Evolutionary conservation across 2,329 filamentous ascomycete species (phyloP), one percentile per base, ranked within the genome.

Genomic region (Gliomastix tumulicola): DNA sequence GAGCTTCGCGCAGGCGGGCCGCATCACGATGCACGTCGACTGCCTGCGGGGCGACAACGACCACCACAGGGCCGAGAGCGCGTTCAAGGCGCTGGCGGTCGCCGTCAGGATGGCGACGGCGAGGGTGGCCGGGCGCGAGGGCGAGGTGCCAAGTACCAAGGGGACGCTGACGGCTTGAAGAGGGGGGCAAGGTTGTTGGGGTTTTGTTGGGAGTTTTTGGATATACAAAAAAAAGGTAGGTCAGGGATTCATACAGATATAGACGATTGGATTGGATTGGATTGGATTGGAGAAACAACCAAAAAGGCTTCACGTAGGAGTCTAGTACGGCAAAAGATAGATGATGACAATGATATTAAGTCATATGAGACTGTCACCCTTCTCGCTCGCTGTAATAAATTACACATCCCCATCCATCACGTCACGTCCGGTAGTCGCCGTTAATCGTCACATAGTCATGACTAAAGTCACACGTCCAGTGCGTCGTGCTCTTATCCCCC

Each of bases 61-160:
- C 64, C 92, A 97, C 63, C 92, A 97, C 67, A 74, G 89, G 40
- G 89, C 92, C 9, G 92, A 97, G 76, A 92, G 85, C 58, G 92
- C 90, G 13, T 96, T 98, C 65, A 98, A 98, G 75, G 92, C 92
- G 32, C 63, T 97, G 47, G 92, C 92, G 1, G 79, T 96, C 31
- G 92, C 92, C 7, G 73, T 94, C 38, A 74, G 83, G 49, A 75
- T 76, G 59, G 92, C 92, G 9, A 90, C 82, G 34, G 74, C 75
- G 35, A 74, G 79, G 49, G 79, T 90, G 21, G 76, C 78, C 30
- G 88, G 87, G 10, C 82, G 84, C 57, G 88, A 94, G 63, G 88
- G 88, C 4, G 92, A 98, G 70, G 81, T 97, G 19, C 86, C 89
- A 36, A 96, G 89, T 66, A 97, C 90, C 8, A 97, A 97, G 75